Conservation (phyloP, 768 basidiomycete genomes). For the Mycena leptocephala region DNA sequence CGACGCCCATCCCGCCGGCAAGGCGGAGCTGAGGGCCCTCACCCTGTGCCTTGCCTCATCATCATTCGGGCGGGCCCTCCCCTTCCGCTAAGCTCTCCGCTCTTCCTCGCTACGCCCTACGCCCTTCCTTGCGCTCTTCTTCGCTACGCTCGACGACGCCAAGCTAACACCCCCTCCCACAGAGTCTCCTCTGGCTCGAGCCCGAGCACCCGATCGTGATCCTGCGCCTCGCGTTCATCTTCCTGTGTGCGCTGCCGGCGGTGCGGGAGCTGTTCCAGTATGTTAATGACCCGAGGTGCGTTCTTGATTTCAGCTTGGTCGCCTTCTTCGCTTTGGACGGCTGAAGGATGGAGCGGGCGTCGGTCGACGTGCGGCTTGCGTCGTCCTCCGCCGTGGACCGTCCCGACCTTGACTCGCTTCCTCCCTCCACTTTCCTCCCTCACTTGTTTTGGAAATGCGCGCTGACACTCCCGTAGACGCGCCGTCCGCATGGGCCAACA, state of each 20-base stretch:
- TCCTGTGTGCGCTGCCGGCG: slow-evolving; percentile 90
- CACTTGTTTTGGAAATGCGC: neutral
- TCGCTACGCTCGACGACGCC: too few species aligned
- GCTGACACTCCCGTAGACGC: slow-evolving; percentile 61
- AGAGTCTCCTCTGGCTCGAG: slow-evolving; percentile 88
- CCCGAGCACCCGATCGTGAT: slow-evolving; percentile 92
- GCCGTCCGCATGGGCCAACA: slow-evolving; percentile 94
- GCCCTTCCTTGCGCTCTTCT: neutral
- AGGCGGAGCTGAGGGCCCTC: too few species aligned
- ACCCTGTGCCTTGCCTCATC: too few species aligned
- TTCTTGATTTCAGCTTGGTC: slow-evolving; percentile 21
- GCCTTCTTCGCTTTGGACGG: neutral
- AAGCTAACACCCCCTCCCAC: neutral
- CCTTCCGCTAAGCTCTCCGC: too few species aligned
- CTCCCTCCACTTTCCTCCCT: neutral
- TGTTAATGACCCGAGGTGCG: slow-evolving; percentile 85
- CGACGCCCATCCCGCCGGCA: too few species aligned
- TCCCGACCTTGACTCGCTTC: neutral
- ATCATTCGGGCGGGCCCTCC: too few species aligned
- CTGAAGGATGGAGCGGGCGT: too few species aligned
- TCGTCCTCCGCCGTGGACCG: too few species aligned
- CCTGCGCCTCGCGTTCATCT: slow-evolving; percentile 79
- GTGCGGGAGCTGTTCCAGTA: slow-evolving; percentile 90
- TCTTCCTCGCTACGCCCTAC: too few species aligned
- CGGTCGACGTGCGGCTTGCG: too few species aligned